phyloP scores from a whole-genome alignment of 148 eudicot species.

The Polygonum maritimum region DNA sequence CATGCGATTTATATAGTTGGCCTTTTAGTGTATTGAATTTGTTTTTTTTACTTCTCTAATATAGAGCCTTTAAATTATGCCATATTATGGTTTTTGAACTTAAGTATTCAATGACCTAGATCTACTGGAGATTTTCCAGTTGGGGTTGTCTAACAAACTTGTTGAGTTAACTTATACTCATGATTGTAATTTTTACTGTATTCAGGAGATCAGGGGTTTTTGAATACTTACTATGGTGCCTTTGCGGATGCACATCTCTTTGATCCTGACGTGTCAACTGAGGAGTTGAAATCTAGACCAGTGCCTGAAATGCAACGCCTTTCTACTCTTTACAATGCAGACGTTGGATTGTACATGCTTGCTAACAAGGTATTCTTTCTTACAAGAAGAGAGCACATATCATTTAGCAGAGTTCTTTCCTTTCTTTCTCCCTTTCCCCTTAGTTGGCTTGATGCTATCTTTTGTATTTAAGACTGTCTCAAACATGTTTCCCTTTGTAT shows the following conservation, averaged over 20 bases:
- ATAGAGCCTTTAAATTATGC: background rate
- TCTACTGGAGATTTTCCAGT: background rate
- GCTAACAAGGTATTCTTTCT: constrained; percentile 72
- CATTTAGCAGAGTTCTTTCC: background rate
- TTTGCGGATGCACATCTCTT: constrained; percentile 84
- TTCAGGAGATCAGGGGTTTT: constrained; percentile 95
- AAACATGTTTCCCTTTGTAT: constrained; percentile 12
- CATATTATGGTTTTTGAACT: background rate
- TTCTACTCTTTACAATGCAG: constrained; percentile 93
- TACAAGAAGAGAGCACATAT: background rate
- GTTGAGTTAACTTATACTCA: background rate
- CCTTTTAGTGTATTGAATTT: background rate
- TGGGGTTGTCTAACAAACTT: background rate
- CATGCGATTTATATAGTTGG: background rate
- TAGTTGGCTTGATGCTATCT: background rate
- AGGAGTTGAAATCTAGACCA: constrained; percentile 56
- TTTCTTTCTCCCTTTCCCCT: background rate
- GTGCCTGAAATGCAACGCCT: constrained; percentile 85
- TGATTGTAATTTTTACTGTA: constrained; percentile 3
- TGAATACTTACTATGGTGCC: constrained; percentile 75
- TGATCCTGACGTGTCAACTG: constrained; percentile 48
- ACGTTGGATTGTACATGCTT: constrained; percentile 99
- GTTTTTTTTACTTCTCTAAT: background rate
- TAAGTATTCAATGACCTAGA: background rate
- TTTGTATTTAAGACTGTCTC: constrained; percentile 6